Percentiles rank a stretch among this genome's conserved stretches.
Evolutionary conservation across 202 grass and related monocot species (phyloP).

Genomic region (Setaria italica): DNA sequence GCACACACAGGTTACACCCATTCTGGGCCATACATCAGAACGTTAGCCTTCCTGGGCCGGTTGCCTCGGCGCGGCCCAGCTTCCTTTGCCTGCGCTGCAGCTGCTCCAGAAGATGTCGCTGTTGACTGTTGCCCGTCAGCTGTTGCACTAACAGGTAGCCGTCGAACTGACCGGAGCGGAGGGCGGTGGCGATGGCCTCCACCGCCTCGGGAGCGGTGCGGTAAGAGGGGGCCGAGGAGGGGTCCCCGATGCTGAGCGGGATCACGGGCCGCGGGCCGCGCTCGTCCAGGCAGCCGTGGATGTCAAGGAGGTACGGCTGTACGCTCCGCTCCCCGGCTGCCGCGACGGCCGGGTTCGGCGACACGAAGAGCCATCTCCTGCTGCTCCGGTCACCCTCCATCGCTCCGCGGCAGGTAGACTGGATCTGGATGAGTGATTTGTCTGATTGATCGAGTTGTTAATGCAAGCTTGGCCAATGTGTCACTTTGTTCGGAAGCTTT

Average conservation of each 20-base stretch:
- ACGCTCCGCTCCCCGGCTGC: slow-evolving; percentile 50
- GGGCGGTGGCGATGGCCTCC: slow-evolving; percentile 53
- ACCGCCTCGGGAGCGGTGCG: slow-evolving; percentile 53
- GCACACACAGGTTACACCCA: too few species aligned
- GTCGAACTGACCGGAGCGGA: slow-evolving; percentile 55
- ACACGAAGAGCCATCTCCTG: slow-evolving; percentile 49
- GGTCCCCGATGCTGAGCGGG: slow-evolving; percentile 61
- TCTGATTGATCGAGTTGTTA: too few species aligned
- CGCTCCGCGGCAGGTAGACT: neutral
- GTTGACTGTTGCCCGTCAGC: too few species aligned
- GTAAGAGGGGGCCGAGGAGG: slow-evolving; percentile 56
- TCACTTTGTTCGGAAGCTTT: too few species aligned
- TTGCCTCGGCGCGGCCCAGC: too few species aligned
- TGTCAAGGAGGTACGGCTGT: slow-evolving; percentile 14
- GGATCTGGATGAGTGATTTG: too few species aligned
- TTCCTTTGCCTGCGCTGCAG: too few species aligned
- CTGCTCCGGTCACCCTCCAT: neutral
- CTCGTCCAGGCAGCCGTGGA: slow-evolving; percentile 48
- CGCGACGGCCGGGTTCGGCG: slow-evolving; percentile 38
- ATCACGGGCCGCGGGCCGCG: slow-evolving; percentile 55
- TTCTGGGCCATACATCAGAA: too few species aligned
- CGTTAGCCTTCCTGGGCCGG: too few species aligned
- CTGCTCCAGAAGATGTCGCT: too few species aligned
- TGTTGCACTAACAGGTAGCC: too few species aligned
- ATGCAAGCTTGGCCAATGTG: too few species aligned